These are phyloP conservation scores for Emergomyces pasteurianus DNA, from an alignment of 2,329 filamentous ascomycete genomes.

Conservation along the genomic window DNA sequence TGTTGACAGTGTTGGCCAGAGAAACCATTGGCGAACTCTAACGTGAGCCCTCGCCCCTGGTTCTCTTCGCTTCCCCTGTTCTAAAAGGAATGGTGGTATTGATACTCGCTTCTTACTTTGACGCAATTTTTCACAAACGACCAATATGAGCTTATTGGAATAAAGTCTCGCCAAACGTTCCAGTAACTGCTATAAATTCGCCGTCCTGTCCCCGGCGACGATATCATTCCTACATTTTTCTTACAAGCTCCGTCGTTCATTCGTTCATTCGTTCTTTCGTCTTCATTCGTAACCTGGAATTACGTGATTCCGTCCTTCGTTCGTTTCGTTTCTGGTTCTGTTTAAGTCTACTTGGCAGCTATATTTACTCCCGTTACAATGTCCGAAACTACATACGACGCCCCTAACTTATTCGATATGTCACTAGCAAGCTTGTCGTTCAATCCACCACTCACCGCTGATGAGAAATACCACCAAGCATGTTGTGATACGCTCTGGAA, in stretches of 20 bases:
- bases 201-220: too few species aligned
- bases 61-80: background rate
- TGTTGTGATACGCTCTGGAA: background rate
- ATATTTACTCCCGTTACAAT: too few species aligned
- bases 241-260: background rate
- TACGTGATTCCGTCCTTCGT: background rate
- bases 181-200: background rate
- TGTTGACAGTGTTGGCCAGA: conserved; percentile 3
- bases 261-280: background rate
- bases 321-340: background rate
- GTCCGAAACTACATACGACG: background rate
- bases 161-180: background rate
- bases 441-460: background rate
- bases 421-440: background rate
- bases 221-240: background rate
- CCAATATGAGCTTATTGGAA: background rate
- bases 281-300: background rate
- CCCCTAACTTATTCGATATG: background rate
- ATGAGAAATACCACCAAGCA: background rate
- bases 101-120: background rate
- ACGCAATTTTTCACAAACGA: background rate
- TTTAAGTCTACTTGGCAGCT: too few species aligned
- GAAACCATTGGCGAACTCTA: background rate
- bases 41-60: background rate
- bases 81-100: too few species aligned